Evolutionary conservation across 495 filamentous ascomycete species (phyloP), one percentile per base, ranked within the genome.

Genomic region (Hyaloscypha variabilis): DNA sequence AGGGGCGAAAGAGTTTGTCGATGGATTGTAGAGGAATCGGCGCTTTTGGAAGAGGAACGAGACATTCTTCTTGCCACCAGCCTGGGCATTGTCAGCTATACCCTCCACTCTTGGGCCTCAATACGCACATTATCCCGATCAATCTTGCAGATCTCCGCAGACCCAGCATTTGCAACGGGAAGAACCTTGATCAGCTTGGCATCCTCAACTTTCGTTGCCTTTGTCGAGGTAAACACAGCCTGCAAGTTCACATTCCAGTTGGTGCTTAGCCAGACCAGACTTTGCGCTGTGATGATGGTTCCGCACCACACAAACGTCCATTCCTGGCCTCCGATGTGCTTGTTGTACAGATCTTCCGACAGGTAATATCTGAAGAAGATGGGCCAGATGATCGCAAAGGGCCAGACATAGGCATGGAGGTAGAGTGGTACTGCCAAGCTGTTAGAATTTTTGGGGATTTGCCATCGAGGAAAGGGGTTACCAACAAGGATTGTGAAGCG

Each of bases 21-120:
- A 86, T 56, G 85, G 75, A 62, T 91, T 83, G 80, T 91, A 97
- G 49, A 97, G 87, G 73, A 98, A 98, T 8, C 94, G 91, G 69
- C 95, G 91, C 79, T 98, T 99, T 81, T 99, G 95, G 81, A 99
- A 99, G 63, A 97, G 79, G 77, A 99, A 98, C 13, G 94, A 97
- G 1, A 90, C 73, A 51, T 88, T 95, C 28, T 85, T 79, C 79
- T 90, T 90, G 61, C 85, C 88, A 57, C 85, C 89, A 64, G 83
- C 79, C 88, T 90, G 55, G 36, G 42, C 65, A 28, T 36, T 66
- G 55, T 74, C 60, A 70, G 70, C 23, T 69, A 21, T 25, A 13
- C 39, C 21, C 52, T 50, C 57, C 39, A 54, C 8, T 62, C 24
- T 36, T 29, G 26, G 17, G 26, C 29, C 29, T 50, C 29, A 6